Conservation (phyloP, 176 grass and related monocot species). For the Tillandsia leiboldiana region DNA sequence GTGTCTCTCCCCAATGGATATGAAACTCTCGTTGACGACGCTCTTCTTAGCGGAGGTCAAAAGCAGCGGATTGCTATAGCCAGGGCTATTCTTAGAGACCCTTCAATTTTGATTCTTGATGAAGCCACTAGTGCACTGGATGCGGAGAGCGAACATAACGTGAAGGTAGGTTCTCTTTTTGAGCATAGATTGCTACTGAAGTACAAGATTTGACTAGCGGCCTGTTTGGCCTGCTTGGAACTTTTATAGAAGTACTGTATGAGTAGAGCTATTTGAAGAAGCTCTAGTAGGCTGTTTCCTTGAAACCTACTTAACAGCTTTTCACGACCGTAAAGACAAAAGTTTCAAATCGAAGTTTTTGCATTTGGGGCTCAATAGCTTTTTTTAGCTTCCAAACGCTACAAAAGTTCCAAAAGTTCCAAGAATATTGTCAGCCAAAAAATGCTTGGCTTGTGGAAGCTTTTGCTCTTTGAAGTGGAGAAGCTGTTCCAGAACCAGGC, state of each 20-base stretch:
- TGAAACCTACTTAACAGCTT: too few species aligned
- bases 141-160: conserved; percentile 91
- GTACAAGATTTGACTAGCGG: too few species aligned
- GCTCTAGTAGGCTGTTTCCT: too few species aligned
- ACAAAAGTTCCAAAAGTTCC: conserved; percentile 3
- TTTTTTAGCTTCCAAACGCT: not conserved
- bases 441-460: too few species aligned
- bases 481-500: conserved; percentile 5
- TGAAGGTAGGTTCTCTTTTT: conserved; percentile 52
- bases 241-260: not conserved
- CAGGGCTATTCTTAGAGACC: conserved; percentile 84
- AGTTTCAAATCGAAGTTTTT: not conserved
- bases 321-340: too few species aligned
- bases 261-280: too few species aligned
- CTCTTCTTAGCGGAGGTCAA: conserved; percentile 95
- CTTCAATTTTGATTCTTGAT: conserved; percentile 84
- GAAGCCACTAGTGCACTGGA: conserved; percentile 93
- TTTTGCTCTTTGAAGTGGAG: too few species aligned
- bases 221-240: not conserved
- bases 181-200: not conserved
- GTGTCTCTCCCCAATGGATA: conserved; percentile 70
- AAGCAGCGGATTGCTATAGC: conserved; percentile 96
- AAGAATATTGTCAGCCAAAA: not conserved
- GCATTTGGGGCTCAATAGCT: not conserved
- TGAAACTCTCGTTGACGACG: conserved; percentile 59